These are phyloP conservation scores for Pseudogymnoascus sp. DNA, from an alignment of 2,329 filamentous ascomycete genomes.

Conservation along the genomic window DNA sequence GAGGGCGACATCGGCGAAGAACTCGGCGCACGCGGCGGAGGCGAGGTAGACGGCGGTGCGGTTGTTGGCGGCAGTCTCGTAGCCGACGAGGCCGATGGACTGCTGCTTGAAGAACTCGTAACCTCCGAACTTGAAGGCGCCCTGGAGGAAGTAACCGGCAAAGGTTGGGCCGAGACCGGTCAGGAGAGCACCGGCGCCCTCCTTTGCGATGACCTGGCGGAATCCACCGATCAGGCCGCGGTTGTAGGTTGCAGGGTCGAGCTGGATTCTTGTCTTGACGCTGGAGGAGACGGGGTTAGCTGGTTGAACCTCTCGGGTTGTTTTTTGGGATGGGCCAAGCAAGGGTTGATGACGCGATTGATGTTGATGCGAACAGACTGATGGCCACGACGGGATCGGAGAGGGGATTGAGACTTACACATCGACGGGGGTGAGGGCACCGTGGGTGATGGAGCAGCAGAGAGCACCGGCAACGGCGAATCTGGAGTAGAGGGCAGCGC, in stretches of 20 bases:
- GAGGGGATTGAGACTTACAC: conserved; percentile 63
- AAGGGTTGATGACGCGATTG: neutral
- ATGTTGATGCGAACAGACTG: neutral
- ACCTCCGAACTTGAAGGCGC: conserved; percentile 87
- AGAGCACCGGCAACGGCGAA: conserved; percentile 96
- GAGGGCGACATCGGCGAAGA: conserved; percentile 71
- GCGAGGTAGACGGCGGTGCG: conserved; percentile 74
- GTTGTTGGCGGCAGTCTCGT: conserved; percentile 70
- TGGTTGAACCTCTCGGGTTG: conserved; percentile 12
- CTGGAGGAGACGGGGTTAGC: conserved; percentile 37
- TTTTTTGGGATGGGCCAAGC: neutral
- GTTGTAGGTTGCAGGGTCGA: conserved; percentile 86
- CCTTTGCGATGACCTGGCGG: conserved; percentile 73
- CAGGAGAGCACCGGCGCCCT: conserved; percentile 78
- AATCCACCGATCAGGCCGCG: conserved; percentile 77
- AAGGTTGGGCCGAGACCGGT: conserved; percentile 80
- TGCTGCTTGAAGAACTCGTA: conserved; percentile 97
- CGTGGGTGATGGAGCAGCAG: conserved; percentile 98
- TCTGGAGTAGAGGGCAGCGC: conserved; percentile 76
- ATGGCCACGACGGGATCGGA: neutral
- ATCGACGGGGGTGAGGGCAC: conserved; percentile 94
- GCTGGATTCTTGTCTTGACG: conserved; percentile 93
- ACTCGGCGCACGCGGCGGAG: conserved; percentile 55
- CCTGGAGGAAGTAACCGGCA: conserved; percentile 89
- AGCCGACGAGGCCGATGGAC: conserved; percentile 70